Evolutionary conservation across 257 asterid genomes (phyloP), one percentile per base, ranked within the genome.

Genomic region (Plantago elongata): DNA sequence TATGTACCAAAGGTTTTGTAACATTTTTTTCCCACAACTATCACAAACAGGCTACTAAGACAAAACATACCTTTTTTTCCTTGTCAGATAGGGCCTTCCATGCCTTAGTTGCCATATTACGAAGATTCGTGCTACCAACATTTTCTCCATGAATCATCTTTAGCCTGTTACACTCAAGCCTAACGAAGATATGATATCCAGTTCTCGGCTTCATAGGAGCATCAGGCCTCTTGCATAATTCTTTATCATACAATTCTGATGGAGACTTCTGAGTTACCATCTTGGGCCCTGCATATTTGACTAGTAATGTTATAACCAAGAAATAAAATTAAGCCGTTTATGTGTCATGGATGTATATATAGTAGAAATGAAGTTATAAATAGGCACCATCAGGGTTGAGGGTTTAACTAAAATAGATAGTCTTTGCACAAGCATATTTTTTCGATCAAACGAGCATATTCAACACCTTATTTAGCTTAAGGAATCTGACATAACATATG

Each of bases 141-240:
- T 50, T 70, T 69, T 73, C 81, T 65, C 90, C 92, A 11, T 63
- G 77, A 45, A 49, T 61, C 68, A 43, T 57, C 77, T 51, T 85
- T 50, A 84, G 65, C 47, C 81, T 64, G 9, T 78, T 66, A 52
- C 84, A 76, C 73, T 86, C 96, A 73, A 75, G 51, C 57, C 70
- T 77, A 16, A 83, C 67, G 62, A 81, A 85, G 64, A 88, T 65
- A 45, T 78, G 95, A 72, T 85, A 83, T 22, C 83, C 81, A 30
- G 77, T 74, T 75, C 90, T 77, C 30, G 85, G 72, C 65, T 77
- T 80, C 72, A 44, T 13, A 37, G 95, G 96, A 51, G 71, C 73
- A 57, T 17, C 44, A 9, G 56, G 66, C 30, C 67, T 79, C 64
- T 57, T 68, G n/a, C 5, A 34, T n/a, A 50, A 15, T 61, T 79